Base-by-base conservation (phyloP, 345 rosid species). In the Eutrema heterophyllum region DNA sequence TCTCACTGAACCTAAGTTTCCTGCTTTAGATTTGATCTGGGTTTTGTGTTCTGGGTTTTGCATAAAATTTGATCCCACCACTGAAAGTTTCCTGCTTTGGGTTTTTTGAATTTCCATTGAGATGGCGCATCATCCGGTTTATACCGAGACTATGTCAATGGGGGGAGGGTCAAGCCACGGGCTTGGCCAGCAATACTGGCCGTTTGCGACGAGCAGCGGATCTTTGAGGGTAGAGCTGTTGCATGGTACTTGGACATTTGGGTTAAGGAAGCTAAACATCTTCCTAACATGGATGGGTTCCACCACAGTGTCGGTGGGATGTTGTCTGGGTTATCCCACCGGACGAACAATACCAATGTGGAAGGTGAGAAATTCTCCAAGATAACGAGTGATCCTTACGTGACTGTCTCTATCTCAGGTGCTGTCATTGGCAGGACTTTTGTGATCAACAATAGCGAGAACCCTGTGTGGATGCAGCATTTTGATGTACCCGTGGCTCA, bases 251-350 rank as follows among this genome's bases (percentile, higher is more conserved):
- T 93, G 62, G 97, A 91, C 66, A 86, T 93, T 71, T 88, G 87
- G 91, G 89, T 93, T 70, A 86, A 84, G 78, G 88, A 86, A 64
- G 98, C 97, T 72, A 86, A 85, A 41, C 86, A 87, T 78, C 91
- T 94, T 30, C 98, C 98, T 5, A 94, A 94, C 79, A 81, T 91
- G 90, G 98, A 94, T 73, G 78, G 84, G 71, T 84, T 93, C 64
- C 98, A 91, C 67, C 86, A 83, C 73, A 84, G 67, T 54, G 65
- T 93, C 4, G 91, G 86, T 15, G 97, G 87, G 52, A 40, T 89
- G 81, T 75, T 91, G 6, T 88, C 88, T 15, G 82, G 70, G 26
- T 64, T 93, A 0, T n/a, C n/a, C n/a, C 48, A 58, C 2, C 72
- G 80, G 36, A 93, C 73, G 74, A 71, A 81, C 50, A 70, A 78